Evolutionary conservation across 1,139 yeast species (phyloP).

Genomic region (Barnettozyma hawaiiensis): DNA sequence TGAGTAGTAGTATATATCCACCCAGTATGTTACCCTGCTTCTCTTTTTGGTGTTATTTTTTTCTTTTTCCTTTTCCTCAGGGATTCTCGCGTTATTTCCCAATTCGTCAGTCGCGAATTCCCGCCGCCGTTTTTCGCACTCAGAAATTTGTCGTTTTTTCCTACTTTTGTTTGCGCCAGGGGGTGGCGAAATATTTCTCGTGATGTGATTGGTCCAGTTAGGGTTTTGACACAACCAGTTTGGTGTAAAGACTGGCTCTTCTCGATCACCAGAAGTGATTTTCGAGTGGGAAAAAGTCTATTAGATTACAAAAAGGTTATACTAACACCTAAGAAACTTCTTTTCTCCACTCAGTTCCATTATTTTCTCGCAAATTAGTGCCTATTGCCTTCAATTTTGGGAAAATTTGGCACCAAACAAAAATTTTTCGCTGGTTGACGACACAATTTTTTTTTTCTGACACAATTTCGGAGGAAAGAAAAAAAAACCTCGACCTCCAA

Average conservation of each 20-base stretch:
- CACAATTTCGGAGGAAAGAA: conserved; percentile 1
- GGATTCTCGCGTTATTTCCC: not conserved
- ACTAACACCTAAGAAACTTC: not conserved
- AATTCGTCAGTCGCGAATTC: not conserved
- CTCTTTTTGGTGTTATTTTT: not conserved
- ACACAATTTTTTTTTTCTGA: conserved; percentile 2
- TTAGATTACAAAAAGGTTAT: not conserved
- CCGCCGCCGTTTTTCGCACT: conserved; percentile 3
- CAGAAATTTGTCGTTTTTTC: not conserved
- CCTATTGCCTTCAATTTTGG: not conserved
- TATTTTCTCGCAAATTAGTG: not conserved
- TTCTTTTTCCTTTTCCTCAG: not conserved
- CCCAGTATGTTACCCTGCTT: not conserved
- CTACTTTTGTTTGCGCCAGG: too few species aligned
- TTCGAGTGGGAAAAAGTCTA: too few species aligned
- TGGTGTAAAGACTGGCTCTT: not conserved
- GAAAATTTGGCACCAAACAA: conserved; percentile 1
- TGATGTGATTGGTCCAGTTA: not conserved
- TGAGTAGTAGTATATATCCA: too few species aligned
- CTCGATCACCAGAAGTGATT: not conserved
- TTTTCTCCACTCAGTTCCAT: not conserved
- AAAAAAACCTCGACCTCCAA: conserved; percentile 1
- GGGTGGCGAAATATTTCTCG: not conserved
- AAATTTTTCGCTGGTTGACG: not conserved
- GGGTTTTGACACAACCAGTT: conserved; percentile 1